Percentiles rank a stretch among this genome's conserved stretches.
phyloP scores from a whole-genome alignment of 345 rosid genomes.

The Citrus sinensis region DVS_A1.0 CM039167.1:27625501-27626000 shows the following conservation, averaged over 20 bases:
- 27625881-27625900: neutral
- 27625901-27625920: neutral
- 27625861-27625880: neutral
- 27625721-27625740: neutral
- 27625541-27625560: constrained; percentile 1
- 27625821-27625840: neutral
- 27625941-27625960: neutral
- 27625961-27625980: neutral
- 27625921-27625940: neutral
- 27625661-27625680: neutral
- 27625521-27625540: neutral
- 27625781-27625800: neutral
- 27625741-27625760: neutral
- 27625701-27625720: neutral
- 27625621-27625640: neutral
- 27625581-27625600: neutral
- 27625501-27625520: neutral
- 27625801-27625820: neutral
- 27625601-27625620: neutral
- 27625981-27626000: neutral
- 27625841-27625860: neutral
- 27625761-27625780: neutral
- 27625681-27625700: neutral
- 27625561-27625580: neutral
- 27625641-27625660: neutral